A percentile compares a stretch with the other conserved stretches of the same genome.
These are phyloP conservation scores for Solanum clarkiae DNA, from an alignment of 257 asterid genomes.

Conservation along the genomic window DNA sequence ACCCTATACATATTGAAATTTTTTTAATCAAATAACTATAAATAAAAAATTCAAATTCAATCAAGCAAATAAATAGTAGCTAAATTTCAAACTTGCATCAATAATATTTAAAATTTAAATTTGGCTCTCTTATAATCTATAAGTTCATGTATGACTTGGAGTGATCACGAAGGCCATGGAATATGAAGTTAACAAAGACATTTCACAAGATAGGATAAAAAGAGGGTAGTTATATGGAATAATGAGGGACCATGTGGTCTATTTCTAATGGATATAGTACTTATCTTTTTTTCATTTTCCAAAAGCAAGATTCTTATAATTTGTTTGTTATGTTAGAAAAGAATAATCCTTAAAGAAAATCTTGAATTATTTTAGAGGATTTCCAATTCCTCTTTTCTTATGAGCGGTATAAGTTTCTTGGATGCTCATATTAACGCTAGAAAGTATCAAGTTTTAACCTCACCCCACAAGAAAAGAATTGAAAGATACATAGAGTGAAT, in stretches of 20 bases:
- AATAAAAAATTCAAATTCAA: no score
- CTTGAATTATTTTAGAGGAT: not conserved
- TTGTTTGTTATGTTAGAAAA: not conserved
- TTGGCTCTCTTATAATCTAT: no score
- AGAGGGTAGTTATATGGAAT: not conserved
- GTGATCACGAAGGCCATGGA: not conserved
- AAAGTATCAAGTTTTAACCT: not conserved
- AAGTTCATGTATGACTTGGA: not conserved
- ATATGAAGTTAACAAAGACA: not conserved
- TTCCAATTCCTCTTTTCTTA: not conserved
- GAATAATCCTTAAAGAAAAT: not conserved
- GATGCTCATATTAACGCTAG: not conserved
- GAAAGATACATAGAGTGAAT: no score
- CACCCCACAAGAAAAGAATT: not conserved
- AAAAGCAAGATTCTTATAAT: not conserved
- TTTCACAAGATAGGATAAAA: not conserved
- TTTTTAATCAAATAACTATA: no score
- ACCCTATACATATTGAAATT: no score
- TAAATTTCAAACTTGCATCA: no score
- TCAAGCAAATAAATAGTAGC: no score
- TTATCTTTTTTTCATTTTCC: not conserved
- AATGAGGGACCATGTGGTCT: not conserved
- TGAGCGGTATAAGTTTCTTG: not conserved
- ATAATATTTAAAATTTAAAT: not conserved
- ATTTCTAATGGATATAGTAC: not conserved